phyloP scores from a whole-genome alignment of 1,284 basidiomycete genomes.

The Meripilus lineatus region DNA sequence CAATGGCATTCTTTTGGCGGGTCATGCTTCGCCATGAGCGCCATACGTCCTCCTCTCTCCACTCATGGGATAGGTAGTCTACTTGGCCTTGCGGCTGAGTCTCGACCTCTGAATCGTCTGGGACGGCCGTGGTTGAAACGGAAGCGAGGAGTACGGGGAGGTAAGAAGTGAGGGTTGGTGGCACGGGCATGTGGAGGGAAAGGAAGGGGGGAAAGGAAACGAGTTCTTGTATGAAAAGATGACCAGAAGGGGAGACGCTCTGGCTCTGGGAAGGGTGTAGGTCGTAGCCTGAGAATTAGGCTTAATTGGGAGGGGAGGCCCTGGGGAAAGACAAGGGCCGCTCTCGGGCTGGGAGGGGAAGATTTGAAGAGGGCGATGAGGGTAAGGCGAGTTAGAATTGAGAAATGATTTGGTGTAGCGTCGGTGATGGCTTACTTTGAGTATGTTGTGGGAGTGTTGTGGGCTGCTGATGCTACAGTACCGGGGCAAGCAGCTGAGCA shows the following conservation, averaged over 20 bases:
- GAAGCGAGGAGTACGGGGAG: conserved; percentile 66
- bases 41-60: conserved; percentile 99
- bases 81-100: conserved; percentile 70
- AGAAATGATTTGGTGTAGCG: no score
- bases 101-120: conserved; percentile 63
- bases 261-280: no score
- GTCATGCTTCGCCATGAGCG: conserved; percentile 98
- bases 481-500: no score
- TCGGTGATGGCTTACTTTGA: no score
- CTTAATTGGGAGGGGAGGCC: no score
- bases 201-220: conserved; percentile 5
- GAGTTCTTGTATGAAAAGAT: neutral
- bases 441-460: no score
- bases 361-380: neutral
- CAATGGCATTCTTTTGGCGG: conserved; percentile 96
- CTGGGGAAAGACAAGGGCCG: no score
- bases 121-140: conserved; percentile 49
- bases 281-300: no score
- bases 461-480: no score
- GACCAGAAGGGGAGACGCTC: neutral
- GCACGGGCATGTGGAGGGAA: conserved; percentile 21
- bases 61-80: conserved; percentile 89
- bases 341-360: neutral
- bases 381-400: no score
- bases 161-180: conserved; percentile 41